phyloP scores from a whole-genome alignment of 2,329 filamentous ascomycete species.

The Lecanosticta acicola region DNA sequence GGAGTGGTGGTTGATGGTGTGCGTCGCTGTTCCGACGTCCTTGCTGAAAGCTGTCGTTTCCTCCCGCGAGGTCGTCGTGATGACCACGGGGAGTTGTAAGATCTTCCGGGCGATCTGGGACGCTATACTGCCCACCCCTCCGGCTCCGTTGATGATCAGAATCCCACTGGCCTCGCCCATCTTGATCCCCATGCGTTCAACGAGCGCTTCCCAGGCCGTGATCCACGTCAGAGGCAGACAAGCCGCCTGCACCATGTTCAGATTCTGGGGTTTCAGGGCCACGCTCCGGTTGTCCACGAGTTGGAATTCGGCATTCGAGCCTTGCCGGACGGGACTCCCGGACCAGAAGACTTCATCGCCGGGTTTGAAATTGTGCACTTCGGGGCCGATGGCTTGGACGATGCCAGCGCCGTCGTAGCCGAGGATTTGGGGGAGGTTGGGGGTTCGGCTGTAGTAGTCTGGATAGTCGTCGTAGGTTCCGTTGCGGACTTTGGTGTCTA shows the following conservation, averaged over 20 bases:
- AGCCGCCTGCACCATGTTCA: slow-evolving; percentile 39
- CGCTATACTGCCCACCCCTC: slow-evolving; percentile 42
- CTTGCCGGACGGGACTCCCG: slow-evolving; percentile 37
- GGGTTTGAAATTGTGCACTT: slow-evolving; percentile 34
- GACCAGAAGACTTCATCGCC: slow-evolving; percentile 45
- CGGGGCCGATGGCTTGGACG: slow-evolving; percentile 29
- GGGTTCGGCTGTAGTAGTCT: slow-evolving; percentile 33
- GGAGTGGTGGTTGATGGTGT: slow-evolving; percentile 41
- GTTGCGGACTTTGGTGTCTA: slow-evolving; percentile 36
- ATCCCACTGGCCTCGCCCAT: slow-evolving; percentile 31
- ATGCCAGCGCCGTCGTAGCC: slow-evolving; percentile 43
- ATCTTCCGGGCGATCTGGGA: slow-evolving; percentile 41
- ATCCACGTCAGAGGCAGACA: slow-evolving; percentile 42
- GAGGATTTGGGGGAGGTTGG: slow-evolving; percentile 36
- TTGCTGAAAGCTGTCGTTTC: slow-evolving; percentile 38
- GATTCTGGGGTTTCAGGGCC: slow-evolving; percentile 37
- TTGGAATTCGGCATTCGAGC: slow-evolving; percentile 40
- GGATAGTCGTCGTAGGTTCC: slow-evolving; percentile 35
- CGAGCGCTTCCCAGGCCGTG: slow-evolving; percentile 42
- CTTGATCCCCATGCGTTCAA: slow-evolving; percentile 39
- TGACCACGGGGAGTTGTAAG: slow-evolving; percentile 39
- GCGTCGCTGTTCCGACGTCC: slow-evolving; percentile 41
- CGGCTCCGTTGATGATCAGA: slow-evolving; percentile 45
- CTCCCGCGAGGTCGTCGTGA: slow-evolving; percentile 40
- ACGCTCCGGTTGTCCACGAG: slow-evolving; percentile 39